These are phyloP conservation scores for Cochlearia excelsa DNA, from an alignment of 345 rosid species.

Conservation along the genomic window DNA sequence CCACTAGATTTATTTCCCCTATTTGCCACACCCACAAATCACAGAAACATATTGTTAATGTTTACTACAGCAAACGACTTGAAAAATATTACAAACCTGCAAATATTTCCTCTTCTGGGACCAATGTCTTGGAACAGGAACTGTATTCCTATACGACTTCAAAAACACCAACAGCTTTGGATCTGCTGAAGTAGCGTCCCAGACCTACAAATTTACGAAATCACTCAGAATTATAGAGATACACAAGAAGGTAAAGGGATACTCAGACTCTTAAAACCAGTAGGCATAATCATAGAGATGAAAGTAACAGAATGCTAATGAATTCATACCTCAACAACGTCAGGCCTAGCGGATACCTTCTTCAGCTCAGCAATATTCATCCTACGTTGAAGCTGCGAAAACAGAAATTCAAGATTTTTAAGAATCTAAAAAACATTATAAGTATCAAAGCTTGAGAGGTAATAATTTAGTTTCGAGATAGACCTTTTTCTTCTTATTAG, in stretches of 20 bases:
- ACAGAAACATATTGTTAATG: conserved; percentile 40
- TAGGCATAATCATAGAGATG: background rate
- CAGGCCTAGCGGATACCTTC: conserved; percentile 92
- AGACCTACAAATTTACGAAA: conserved; percentile 54
- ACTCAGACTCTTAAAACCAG: no score
- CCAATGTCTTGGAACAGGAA: conserved; percentile 99
- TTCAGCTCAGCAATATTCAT: conserved; percentile 95
- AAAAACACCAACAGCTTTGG: conserved; percentile 91
- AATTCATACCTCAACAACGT: conserved; percentile 84
- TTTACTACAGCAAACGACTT: conserved; percentile 24
- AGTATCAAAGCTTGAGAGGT: background rate
- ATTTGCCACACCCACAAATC: conserved; percentile 41
- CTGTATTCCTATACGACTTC: conserved; percentile 91
- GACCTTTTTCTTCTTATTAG: conserved; percentile 88
- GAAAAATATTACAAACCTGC: conserved; percentile 67
- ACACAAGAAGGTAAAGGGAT: background rate
- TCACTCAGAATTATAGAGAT: background rate
- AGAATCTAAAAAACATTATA: background rate
- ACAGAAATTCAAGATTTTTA: background rate
- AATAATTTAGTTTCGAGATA: background rate
- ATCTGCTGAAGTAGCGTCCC: conserved; percentile 99
- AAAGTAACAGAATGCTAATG: background rate
- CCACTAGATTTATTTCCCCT: conserved; percentile 49
- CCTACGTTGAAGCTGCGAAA: conserved; percentile 73
- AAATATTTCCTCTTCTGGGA: conserved; percentile 96